Conservation (phyloP, 2,329 filamentous ascomycete genomes). For the Colletotrichum viniferum region DNA sequence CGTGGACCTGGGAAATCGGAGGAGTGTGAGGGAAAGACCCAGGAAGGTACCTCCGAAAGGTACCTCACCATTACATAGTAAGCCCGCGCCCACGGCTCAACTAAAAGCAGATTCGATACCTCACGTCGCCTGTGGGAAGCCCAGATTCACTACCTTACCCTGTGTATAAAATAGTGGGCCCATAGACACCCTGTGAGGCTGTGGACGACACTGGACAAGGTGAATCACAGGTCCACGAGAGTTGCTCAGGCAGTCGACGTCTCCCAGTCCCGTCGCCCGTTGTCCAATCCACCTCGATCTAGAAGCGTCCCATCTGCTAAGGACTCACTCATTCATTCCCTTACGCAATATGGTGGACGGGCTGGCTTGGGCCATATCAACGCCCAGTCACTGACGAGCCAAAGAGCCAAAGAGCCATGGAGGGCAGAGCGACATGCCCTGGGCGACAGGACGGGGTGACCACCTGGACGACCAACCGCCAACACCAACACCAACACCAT, state of each 20-base stretch:
- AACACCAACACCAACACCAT: not conserved
- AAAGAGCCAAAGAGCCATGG: not conserved
- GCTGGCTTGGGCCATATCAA: not conserved
- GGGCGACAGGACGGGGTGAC: not conserved
- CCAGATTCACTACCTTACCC: not conserved
- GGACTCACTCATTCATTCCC: not conserved
- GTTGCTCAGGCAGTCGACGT: not conserved
- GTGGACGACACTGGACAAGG: not conserved
- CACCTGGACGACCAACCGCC: not conserved
- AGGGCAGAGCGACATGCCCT: not conserved
- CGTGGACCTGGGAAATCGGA: constrained; percentile 3
- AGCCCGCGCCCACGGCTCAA: not conserved
- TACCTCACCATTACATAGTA: constrained; percentile 8
- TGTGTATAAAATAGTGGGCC: not conserved
- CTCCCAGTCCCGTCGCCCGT: not conserved
- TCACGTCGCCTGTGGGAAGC: not conserved
- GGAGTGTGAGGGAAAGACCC: constrained; percentile 16
- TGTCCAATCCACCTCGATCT: not conserved
- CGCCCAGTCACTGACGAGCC: not conserved
- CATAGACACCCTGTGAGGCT: not conserved
- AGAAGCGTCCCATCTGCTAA: not conserved
- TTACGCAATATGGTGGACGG: not conserved
- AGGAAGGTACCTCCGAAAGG: constrained; percentile 6
- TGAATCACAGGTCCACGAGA: not conserved
- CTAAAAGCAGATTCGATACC: not conserved